Base-by-base conservation (phyloP, 139 green algal genomes). In the Gonium pectorale region DNA sequence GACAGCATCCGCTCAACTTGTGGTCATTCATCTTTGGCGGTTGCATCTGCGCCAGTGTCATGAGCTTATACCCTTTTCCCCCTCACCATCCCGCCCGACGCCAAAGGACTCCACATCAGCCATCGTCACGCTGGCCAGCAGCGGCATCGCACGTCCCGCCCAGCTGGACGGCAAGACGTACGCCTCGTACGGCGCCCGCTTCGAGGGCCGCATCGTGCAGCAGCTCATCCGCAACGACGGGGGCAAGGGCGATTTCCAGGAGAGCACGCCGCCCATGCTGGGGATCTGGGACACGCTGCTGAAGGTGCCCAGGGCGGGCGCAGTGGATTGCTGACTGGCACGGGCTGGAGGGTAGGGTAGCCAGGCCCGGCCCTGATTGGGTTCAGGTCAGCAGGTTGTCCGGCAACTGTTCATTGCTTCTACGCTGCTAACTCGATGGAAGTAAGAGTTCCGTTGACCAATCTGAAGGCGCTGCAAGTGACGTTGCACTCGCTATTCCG, bases 241-340 rank as follows among this genome's bases (percentile, higher is more conserved):
- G 40, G 96, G 96, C 59, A 91, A 69, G 21, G 96, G 96, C 1
- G 90, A 95, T 0, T 98, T 93, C 81, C 38, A 77, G 31, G 96
- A 98, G 82, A 43, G 86, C 51, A 92, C 89, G 27, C 90, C 90
- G 43, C 90, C 92, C 31, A 96, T 96, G 92, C 92, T 98, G 44
- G 93, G 91, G 54, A 94, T 98, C 49, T 98, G 93, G 93, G 90
- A 97, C 79, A 96, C 94, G 1, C 78, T 98, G 70, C 64, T 96
- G 3, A 89, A 92, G 59, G 90, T 93, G 54, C 7, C 62, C n/a
- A n/a, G n/a, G n/a, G n/a, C n/a, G n/a, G n/a, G n/a, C n/a, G n/a
- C n/a, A n/a, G n/a, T n/a, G n/a, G n/a, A n/a, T n/a, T n/a, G n/a
- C n/a, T n/a, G n/a, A n/a, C n/a, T n/a, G n/a, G n/a, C n/a, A n/a